These are phyloP conservation scores for Beta corolliflora DNA, from an alignment of 179 eudicot species.

Conservation along the genomic window DNA sequence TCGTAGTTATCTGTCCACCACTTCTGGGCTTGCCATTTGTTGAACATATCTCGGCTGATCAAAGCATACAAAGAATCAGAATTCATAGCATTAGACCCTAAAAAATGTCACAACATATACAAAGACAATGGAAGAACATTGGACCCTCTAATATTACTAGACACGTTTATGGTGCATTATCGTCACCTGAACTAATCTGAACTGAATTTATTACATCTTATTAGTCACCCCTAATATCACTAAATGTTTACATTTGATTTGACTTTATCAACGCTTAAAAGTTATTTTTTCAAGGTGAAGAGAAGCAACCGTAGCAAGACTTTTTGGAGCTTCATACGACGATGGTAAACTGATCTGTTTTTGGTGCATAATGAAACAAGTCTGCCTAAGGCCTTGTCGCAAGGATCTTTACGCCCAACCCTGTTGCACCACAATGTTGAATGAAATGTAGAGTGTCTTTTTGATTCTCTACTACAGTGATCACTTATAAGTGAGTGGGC, in stretches of 20 bases:
- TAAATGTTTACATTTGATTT: no score
- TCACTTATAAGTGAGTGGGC: neutral
- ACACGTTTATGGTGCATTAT: neutral
- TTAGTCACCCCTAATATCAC: no score
- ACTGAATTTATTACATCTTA: neutral
- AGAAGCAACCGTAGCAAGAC: neutral
- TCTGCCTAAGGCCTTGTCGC: no score
- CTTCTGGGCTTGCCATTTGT: slow-evolving; percentile 91
- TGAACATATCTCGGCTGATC: slow-evolving; percentile 82
- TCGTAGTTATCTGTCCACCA: slow-evolving; percentile 98
- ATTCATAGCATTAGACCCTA: neutral
- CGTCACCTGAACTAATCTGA: neutral
- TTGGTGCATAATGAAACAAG: no score
- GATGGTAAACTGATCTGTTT: no score
- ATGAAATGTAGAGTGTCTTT: neutral
- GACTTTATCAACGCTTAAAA: no score
- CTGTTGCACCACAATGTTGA: neutral
- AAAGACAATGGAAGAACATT: neutral
- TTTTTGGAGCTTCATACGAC: neutral
- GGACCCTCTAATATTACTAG: neutral
- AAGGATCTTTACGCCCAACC: neutral
- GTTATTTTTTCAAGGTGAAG: no score
- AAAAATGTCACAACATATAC: neutral
- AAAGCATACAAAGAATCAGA: slow-evolving; percentile 27
- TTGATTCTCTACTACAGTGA: slow-evolving; percentile 3